Conservation (phyloP, 768 basidiomycete genomes). For the Melanogaster broomeanus region DNA sequence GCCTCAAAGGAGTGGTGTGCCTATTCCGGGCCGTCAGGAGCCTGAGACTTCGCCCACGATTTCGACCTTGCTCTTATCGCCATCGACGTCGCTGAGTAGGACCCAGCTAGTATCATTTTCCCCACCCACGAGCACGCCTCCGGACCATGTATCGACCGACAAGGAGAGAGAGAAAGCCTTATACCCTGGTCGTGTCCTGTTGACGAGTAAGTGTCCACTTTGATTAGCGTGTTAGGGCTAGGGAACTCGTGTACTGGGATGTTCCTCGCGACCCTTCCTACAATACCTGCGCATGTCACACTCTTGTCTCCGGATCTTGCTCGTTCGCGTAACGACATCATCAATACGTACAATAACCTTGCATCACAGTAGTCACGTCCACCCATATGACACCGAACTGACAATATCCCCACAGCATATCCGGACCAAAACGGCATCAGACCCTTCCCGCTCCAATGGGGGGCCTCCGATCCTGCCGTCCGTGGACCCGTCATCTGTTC, state of each 20-base stretch:
- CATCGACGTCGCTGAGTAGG: constrained; percentile 28
- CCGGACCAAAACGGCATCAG: constrained; percentile 91
- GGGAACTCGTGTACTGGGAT: constrained; percentile 1
- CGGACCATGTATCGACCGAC: constrained; percentile 37
- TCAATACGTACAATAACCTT: constrained; percentile 4
- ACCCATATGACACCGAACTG: constrained; percentile 7
- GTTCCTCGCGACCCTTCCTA: not conserved
- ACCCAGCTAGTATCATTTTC: constrained; percentile 30
- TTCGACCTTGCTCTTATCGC: constrained; percentile 28
- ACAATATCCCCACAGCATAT: constrained; percentile 52
- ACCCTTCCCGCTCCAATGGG: constrained; percentile 83
- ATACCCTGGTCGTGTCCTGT: constrained; percentile 80
- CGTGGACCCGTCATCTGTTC: constrained; percentile 92
- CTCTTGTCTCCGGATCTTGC: constrained; percentile 13
- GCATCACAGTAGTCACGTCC: constrained; percentile 2
- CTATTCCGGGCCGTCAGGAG: constrained; percentile 26
- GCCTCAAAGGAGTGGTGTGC: constrained; percentile 20
- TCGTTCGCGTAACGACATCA: constrained; percentile 4
- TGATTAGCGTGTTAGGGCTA: not conserved
- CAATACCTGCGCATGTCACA: constrained; percentile 3
- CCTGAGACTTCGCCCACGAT: constrained; percentile 21
- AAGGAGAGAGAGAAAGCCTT: constrained; percentile 72
- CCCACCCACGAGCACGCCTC: constrained; percentile 15
- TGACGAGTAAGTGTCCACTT: constrained; percentile 66
- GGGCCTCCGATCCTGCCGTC: constrained; percentile 56